Evolutionary conservation across 345 rosid species (phyloP).

Genomic region (Camelina neglecta): DNA sequence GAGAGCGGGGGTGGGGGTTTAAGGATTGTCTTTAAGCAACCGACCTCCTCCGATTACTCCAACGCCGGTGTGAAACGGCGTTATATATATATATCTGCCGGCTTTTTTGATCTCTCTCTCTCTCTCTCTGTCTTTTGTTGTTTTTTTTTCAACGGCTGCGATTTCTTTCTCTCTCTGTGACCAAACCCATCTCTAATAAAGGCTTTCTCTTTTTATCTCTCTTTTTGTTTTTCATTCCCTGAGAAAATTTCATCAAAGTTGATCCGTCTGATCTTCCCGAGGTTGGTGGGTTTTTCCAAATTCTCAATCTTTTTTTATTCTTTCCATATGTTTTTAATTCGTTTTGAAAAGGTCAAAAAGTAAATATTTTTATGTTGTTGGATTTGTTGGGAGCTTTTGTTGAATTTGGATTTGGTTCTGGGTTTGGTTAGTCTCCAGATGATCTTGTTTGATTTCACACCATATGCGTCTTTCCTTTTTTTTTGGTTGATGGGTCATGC

Average conservation of each 20-base stretch:
- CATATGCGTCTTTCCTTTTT: background rate
- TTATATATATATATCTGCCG: conserved; percentile 34
- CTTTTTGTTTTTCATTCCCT: conserved; percentile 7
- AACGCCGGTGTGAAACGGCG: conserved; percentile 42
- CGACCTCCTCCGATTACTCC: conserved; percentile 32
- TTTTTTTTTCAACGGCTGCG: conserved; percentile 33
- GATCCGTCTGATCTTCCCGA: conserved; percentile 1
- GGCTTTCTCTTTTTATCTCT: conserved; percentile 16
- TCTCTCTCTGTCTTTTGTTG: background rate
- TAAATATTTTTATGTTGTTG: background rate
- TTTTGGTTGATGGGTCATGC: conserved; percentile 20
- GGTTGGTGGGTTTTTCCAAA: conserved; percentile 38
- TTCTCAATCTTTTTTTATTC: background rate
- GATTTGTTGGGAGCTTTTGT: conserved; percentile 25
- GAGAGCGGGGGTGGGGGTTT: conserved; percentile 22
- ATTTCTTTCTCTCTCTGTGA: conserved; percentile 17
- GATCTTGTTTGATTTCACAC: background rate
- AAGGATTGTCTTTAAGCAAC: conserved; percentile 17
- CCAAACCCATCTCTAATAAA: conserved; percentile 39
- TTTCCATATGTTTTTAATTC: background rate
- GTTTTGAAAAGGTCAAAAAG: background rate
- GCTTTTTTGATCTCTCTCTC: conserved; percentile 6
- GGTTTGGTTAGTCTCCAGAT: conserved; percentile 30
- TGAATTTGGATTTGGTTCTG: conserved; percentile 18
- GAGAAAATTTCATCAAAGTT: background rate